Base-by-base conservation (phyloP, 2,329 filamentous ascomycete genomes). In the Diplodia seriata region DNA sequence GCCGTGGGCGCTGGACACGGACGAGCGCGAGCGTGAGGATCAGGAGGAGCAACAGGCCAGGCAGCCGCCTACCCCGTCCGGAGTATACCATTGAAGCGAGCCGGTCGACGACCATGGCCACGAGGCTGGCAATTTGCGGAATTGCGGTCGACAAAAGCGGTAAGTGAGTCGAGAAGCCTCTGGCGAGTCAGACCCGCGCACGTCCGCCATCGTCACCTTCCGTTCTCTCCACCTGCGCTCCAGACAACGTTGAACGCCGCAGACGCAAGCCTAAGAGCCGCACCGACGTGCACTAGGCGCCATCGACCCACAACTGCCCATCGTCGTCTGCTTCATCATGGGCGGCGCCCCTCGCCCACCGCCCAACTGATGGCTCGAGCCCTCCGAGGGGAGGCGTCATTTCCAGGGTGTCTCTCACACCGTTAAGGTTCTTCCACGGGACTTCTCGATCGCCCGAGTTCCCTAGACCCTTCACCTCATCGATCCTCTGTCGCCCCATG, bases 351-450 rank as follows among this genome's bases (percentile, higher is more conserved):
- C 43, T 20, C 56, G 31, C 43, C 59, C 59, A 49, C 40, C 56
- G 31, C 43, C 59, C 59, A 49, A 51, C 47, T 51, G 47, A 23
- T 63, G 59, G 59, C 59, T 63, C 59, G 59, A 63, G 59, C 59
- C 14, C 9, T 31, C 29, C 9, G 29, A 51, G n/a, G 47, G 59
- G 43, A 63, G 36, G 59, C 59, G 47, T 51, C 59, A 63, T 63
- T 63, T 63, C 47, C 59, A 51, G 59, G 59, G 31, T 51, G 59
- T 12, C 43, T 63, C 59, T 63, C 59, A 23, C 59, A 18, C 26
- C 47, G 40, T 66, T 66, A 66, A 66, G 64, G 64, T 66, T 66
- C 40, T 66, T 66, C 64, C 64, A 66, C 64, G 64, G 43, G 64
- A 49, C 64, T 66, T 66, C 64, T 57, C n/a, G 64, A 63, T 54